phyloP scores from a whole-genome alignment of 1,139 yeast species.

The Neolecta irregularis region DNA sequence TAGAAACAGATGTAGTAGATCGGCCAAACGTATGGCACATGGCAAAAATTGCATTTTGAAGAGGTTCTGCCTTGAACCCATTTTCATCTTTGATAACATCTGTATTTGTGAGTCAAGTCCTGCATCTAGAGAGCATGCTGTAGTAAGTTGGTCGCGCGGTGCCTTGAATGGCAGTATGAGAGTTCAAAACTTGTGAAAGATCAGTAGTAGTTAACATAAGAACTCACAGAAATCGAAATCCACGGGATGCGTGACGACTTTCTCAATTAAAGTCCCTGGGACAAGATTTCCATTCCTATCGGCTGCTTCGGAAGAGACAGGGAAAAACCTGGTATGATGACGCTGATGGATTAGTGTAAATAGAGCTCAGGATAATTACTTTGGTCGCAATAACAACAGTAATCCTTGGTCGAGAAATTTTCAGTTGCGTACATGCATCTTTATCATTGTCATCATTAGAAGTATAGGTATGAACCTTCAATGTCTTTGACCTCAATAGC shows the following conservation, averaged over 20 bases:
- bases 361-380: constrained; percentile 7
- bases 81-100: constrained; percentile 23
- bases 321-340: constrained; percentile 23
- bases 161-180: constrained; percentile 24
- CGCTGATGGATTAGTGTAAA: too few relatives aligned
- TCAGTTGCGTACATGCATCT: too few relatives aligned
- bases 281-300: constrained; percentile 19
- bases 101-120: too few relatives aligned
- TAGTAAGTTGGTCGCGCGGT: constrained; percentile 25
- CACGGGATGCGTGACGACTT: constrained; percentile 21
- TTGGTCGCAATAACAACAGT: constrained; percentile 21
- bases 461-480: constrained; percentile 17
- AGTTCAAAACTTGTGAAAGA: too few relatives aligned
- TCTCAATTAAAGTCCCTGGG: constrained; percentile 23
- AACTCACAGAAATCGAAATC: constrained; percentile 23
- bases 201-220: too few relatives aligned
- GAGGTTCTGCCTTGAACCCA: constrained; percentile 20
- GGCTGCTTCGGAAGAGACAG: constrained; percentile 16
- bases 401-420: constrained; percentile 21
- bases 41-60: constrained; percentile 21
- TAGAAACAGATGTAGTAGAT: constrained; percentile 23
- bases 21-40: constrained; percentile 22
- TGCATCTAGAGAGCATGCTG: too few relatives aligned
- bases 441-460: constrained; percentile 15
- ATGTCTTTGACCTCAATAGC: constrained; percentile 21